phyloP scores from a whole-genome alignment of 2,329 filamentous ascomycete genomes.

The Claviceps paspali region DNA sequence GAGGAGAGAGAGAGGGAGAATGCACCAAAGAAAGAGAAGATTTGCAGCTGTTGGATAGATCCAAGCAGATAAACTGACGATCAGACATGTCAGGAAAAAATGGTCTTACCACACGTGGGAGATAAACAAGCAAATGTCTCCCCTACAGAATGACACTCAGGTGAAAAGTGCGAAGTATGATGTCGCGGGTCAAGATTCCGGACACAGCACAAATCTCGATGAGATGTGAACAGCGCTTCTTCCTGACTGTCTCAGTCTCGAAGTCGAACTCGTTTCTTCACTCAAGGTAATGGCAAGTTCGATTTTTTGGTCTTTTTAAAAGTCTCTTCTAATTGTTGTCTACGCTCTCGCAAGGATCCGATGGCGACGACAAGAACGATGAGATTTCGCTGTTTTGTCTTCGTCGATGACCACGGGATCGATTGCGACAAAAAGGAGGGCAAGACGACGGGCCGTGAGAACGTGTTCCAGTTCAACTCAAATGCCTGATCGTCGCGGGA shows the following conservation, averaged over 20 bases:
- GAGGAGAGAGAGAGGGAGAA: too few species aligned
- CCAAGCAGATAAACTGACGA: too few species aligned
- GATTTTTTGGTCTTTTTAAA: constrained; percentile 8
- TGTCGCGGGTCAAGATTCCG: constrained; percentile 9
- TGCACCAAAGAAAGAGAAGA: too few species aligned
- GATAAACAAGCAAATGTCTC: constrained; percentile 99
- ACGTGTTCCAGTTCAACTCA: constrained; percentile 28
- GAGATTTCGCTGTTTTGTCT: constrained; percentile 18
- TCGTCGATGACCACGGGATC: constrained; percentile 21
- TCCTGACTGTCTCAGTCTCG: constrained; percentile 1
- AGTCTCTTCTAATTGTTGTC: constrained; percentile 20
- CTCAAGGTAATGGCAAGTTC: constrained; percentile 18
- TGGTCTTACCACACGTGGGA: constrained; percentile 55
- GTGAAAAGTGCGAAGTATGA: constrained; percentile 9
- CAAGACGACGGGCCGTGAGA: constrained; percentile 18
- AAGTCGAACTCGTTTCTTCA: constrained; percentile 11
- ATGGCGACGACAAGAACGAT: constrained; percentile 17
- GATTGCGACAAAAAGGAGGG: constrained; percentile 15
- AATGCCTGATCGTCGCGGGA: constrained; percentile 14
- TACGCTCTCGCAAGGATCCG: constrained; percentile 22
- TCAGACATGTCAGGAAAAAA: constrained; percentile 5
- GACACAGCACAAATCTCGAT: constrained; percentile 7
- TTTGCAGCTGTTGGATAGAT: too few species aligned
- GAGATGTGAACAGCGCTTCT: not conserved
- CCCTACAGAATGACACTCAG: constrained; percentile 40